A percentile compares a stretch with the other conserved stretches of the same genome.
Conservation (phyloP, 345 rosid species). For the Firmiana major region DNA sequence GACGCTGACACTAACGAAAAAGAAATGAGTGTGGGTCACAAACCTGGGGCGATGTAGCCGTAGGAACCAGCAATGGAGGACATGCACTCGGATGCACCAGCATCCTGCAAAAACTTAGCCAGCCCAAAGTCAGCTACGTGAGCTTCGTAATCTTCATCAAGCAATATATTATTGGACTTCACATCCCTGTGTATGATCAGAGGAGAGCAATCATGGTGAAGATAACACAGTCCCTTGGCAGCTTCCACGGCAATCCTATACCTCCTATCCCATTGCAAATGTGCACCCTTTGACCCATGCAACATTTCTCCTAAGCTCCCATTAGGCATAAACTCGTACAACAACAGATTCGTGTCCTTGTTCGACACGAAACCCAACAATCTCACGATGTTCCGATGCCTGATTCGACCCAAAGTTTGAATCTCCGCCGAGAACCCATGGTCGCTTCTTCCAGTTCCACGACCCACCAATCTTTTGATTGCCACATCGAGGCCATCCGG, state of each 20-base stretch:
- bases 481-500: slow-evolving; percentile 65
- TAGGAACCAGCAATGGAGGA: slow-evolving; percentile 87
- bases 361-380: slow-evolving; percentile 76
- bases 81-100: slow-evolving; percentile 88
- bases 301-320: slow-evolving; percentile 89
- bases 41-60: slow-evolving; percentile 97
- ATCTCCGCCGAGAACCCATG: slow-evolving; percentile 95
- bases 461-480: slow-evolving; percentile 67
- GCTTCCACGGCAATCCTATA: slow-evolving; percentile 69
- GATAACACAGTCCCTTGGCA: slow-evolving; percentile 81
- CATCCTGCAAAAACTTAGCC: slow-evolving; percentile 80
- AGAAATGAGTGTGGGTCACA: background rate
- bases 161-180: slow-evolving; percentile 79
- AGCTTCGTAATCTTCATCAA: slow-evolving; percentile 77
- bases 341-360: slow-evolving; percentile 73
- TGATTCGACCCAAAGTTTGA: slow-evolving; percentile 72
- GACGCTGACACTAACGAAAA: background rate
- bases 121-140: slow-evolving; percentile 96
- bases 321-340: slow-evolving; percentile 85
- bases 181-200: slow-evolving; percentile 91
- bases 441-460: slow-evolving; percentile 56
- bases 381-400: slow-evolving; percentile 84
- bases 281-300: slow-evolving; percentile 85
- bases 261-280: slow-evolving; percentile 78
- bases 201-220: slow-evolving; percentile 92